These are phyloP conservation scores for Pseudogymnoascus sp. DNA, from an alignment of 2,329 filamentous ascomycete species.

Conservation along the genomic window DNA sequence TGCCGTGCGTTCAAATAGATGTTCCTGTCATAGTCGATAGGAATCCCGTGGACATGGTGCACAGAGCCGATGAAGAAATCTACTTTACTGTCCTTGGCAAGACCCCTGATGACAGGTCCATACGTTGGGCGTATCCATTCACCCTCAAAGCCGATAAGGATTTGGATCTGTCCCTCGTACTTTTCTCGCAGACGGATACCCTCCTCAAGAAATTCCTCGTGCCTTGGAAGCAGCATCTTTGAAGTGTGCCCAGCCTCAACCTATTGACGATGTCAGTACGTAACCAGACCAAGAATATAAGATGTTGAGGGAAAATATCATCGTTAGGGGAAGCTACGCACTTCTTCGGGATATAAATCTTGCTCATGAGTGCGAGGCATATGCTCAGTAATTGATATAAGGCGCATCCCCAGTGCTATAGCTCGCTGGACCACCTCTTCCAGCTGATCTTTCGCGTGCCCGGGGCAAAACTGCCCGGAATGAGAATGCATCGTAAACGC, in stretches of 20 bases:
- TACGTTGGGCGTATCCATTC: conserved; percentile 79
- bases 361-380: conserved; percentile 70
- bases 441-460: conserved; percentile 77
- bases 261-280: conserved; percentile 29
- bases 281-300: conserved; percentile 1
- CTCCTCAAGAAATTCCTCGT: conserved; percentile 67
- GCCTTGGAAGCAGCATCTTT: conserved; percentile 45
- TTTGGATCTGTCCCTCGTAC: conserved; percentile 64
- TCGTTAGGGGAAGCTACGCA: conserved; percentile 27
- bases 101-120: conserved; percentile 46
- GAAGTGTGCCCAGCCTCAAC: conserved; percentile 39
- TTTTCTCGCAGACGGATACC: conserved; percentile 63
- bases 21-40: conserved; percentile 76
- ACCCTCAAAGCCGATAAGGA: conserved; percentile 85
- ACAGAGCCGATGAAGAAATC: conserved; percentile 92
- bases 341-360: conserved; percentile 92
- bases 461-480: conserved; percentile 91
- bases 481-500: conserved; percentile 97
- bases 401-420: conserved; percentile 69
- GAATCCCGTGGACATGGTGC: conserved; percentile 79
- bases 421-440: conserved; percentile 78
- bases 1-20: conserved; percentile 47
- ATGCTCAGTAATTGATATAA: conserved; percentile 87
- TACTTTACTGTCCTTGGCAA: conserved; percentile 55
- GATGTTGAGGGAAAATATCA: conserved; percentile 8